Percentiles rank a stretch among this genome's conserved stretches.
Conservation (phyloP, 441 rosid species). For the Erodium moschatum region DNA sequence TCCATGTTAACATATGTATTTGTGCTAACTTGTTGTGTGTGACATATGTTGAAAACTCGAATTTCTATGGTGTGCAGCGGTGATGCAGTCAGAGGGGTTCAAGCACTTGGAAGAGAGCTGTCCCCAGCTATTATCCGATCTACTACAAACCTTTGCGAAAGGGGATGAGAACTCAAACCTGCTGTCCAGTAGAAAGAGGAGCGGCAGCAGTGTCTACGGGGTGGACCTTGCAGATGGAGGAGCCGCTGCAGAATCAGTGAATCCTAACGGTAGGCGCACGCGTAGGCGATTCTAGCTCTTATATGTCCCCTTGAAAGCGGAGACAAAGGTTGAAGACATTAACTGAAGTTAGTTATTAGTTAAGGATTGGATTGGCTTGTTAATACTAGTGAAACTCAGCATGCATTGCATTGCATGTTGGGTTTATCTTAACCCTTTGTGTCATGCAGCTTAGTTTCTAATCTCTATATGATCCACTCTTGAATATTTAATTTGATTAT, state of each 20-base stretch:
- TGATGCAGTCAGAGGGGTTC: conserved; percentile 87
- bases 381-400: background rate
- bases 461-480: background rate
- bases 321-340: background rate
- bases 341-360: background rate
- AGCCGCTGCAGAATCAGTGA: conserved; percentile 39
- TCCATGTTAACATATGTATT: too few species aligned
- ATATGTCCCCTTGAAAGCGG: background rate
- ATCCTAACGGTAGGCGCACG: conserved; percentile 53
- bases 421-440: background rate
- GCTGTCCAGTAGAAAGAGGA: conserved; percentile 56
- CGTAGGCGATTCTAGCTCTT: conserved; percentile 47
- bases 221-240: conserved; percentile 44
- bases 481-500: too few species aligned
- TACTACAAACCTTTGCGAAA: conserved; percentile 62
- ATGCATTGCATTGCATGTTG: background rate
- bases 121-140: conserved; percentile 68
- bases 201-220: conserved; percentile 62
- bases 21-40: background rate
- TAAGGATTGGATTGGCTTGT: background rate
- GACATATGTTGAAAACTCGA: background rate
- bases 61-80: conserved; percentile 46
- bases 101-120: conserved; percentile 80
- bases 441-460: background rate
- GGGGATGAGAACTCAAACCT: conserved; percentile 51